Evolutionary conservation across 345 rosid genomes (phyloP).

Genomic region (Populus simonii): DNA sequence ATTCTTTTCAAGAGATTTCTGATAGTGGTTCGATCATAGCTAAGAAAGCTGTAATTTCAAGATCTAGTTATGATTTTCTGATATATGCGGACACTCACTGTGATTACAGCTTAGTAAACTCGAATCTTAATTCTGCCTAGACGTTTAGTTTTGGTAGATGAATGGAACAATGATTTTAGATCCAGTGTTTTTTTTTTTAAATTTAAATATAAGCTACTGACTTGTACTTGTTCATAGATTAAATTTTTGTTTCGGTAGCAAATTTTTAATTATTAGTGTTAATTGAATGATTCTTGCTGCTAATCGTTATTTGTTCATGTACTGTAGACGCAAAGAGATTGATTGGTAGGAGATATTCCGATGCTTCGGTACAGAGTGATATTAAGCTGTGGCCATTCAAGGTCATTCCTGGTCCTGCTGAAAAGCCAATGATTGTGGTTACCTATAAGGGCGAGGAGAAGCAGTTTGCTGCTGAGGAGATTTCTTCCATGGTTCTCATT

Average conservation of each 20-base stretch:
- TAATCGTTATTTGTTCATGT: background rate
- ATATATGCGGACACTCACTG: background rate
- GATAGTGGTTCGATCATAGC: background rate
- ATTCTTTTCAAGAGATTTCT: background rate
- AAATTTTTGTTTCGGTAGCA: background rate
- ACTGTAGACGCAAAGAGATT: conserved; percentile 28
- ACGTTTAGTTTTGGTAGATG: background rate
- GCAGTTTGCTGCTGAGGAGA: conserved; percentile 31
- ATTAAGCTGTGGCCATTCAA: conserved; percentile 32
- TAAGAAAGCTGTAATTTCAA: background rate
- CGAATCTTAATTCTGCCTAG: background rate
- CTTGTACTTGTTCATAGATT: background rate
- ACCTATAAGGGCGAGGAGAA: conserved; percentile 30
- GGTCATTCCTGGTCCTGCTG: conserved; percentile 24
- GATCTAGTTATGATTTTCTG: background rate
- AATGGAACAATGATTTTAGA: background rate
- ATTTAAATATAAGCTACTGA: background rate
- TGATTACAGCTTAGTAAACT: background rate
- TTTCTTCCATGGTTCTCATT: conserved; percentile 32
- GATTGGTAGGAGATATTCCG: conserved; percentile 27
- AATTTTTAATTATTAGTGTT: background rate
- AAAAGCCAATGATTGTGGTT: conserved; percentile 31
- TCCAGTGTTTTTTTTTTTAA: too few relatives aligned
- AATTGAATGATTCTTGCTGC: background rate
- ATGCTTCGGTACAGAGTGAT: conserved; percentile 27